Evolutionary conservation across 2,329 filamentous ascomycete species (phyloP), one percentile per base, ranked within the genome.

Genomic region (Bretziella fagacearum): DNA sequence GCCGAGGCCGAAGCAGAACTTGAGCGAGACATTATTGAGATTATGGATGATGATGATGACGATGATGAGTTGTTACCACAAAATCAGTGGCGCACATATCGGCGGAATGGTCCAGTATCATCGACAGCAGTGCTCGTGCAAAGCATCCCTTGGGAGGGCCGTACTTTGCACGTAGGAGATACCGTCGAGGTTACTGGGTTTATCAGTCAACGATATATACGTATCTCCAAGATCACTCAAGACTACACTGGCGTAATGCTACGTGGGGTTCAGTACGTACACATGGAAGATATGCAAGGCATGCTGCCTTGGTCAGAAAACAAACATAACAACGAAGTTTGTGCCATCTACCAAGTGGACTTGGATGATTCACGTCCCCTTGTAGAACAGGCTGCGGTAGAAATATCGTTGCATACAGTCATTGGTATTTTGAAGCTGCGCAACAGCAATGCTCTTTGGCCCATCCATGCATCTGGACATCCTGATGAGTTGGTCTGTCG

Each of bases 361-460:
- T 47, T 59, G 0, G 58, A 64, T 4, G 63, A 69, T 29, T 49
- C 52, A 0, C 51, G 60, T 2, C 27, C 52, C 0, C 45, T 55
- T 0, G 45, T 63, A 1, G 49, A 59, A 0, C 66, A 72, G 17
- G 57, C 62, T 0, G 49, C 65, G 0, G 53, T 69, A 0, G 67
- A 74, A 2, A 55, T 78, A 0, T 36, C 58, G 0, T 47, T 68
- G 0, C 43, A 53, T 0, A 50, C 62, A 0, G 60, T 78, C 0
- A 54, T 62, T 2, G 52, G 58, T 1, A 58, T 65, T 5, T 60
- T 73, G 0, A 56, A 56, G 0, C 58, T 82, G 0, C 55, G 65
- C 0, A 58, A 69, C 2, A 83, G 78, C 0, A 84, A 83, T 49
- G 57, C 64, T 0, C 53, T 58, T 0, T 75, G 66, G 36, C 69